phyloP scores from a whole-genome alignment of 345 rosid genomes.

The Barbarea vulgaris region DNA sequence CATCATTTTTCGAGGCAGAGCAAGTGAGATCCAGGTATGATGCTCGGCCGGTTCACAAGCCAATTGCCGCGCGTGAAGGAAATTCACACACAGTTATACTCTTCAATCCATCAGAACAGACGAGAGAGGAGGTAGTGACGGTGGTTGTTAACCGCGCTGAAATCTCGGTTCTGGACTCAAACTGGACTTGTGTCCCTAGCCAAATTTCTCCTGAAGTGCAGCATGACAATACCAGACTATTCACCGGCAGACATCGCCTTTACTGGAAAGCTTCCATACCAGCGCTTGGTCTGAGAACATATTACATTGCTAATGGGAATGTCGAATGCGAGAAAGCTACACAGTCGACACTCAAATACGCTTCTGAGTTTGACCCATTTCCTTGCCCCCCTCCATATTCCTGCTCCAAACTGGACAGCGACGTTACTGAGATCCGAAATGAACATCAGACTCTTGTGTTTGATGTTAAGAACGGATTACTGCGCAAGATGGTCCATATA shows the following conservation, averaged over 20 bases:
- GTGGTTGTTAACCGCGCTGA: conserved; percentile 74
- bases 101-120: conserved; percentile 89
- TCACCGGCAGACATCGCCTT: conserved; percentile 83
- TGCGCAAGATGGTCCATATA: conserved; percentile 57
- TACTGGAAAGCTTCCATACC: conserved; percentile 94
- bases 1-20: conserved; percentile 79
- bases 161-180: conserved; percentile 76
- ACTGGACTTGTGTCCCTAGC: conserved; percentile 91
- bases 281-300: conserved; percentile 85
- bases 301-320: conserved; percentile 78
- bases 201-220: conserved; percentile 92
- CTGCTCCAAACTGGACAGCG: conserved; percentile 69
- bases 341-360: conserved; percentile 61
- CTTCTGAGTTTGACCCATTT: conserved; percentile 51
- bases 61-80: conserved; percentile 69
- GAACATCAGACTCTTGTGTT: conserved; percentile 73
- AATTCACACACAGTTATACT: conserved; percentile 75
- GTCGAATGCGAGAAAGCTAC: conserved; percentile 81
- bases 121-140: conserved; percentile 78
- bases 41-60: conserved; percentile 74
- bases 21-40: conserved; percentile 83
- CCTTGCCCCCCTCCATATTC: conserved; percentile 76
- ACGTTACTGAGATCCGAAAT: conserved; percentile 62
- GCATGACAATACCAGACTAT: conserved; percentile 66
- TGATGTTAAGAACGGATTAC: conserved; percentile 62